Percentiles rank a stretch among this genome's conserved stretches.
Conservation (phyloP, 768 basidiomycete species). For the Kwoniella mangroviensis region DNA sequence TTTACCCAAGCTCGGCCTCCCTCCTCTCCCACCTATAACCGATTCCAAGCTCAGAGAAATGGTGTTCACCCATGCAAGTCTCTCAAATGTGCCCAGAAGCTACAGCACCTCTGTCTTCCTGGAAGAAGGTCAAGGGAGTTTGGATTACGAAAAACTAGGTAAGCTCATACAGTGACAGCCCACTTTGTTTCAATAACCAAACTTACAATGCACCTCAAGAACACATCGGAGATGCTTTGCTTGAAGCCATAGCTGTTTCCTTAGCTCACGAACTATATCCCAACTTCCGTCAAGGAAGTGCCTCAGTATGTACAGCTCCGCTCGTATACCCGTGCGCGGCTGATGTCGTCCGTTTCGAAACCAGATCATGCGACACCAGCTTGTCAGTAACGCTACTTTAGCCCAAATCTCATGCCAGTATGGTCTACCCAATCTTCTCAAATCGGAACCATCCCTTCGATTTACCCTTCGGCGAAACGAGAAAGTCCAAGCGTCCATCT, state of each 20-base stretch:
- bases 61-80: conserved; percentile 30
- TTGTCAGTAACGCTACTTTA: conserved; percentile 40
- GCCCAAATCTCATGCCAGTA: conserved; percentile 41
- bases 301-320: conserved; percentile 7
- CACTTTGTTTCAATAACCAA: not conserved
- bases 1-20: conserved; percentile 14
- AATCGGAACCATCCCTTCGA: not conserved
- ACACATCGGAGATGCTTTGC: conserved; percentile 27
- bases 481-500: conserved; percentile 40
- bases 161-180: not conserved
- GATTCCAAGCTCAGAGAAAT: conserved; percentile 1
- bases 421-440: conserved; percentile 29
- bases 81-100: not conserved
- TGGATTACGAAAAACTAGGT: conserved; percentile 27
- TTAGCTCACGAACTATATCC: conserved; percentile 21
- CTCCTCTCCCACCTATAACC: conserved; percentile 25
- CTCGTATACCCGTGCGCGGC: not conserved
- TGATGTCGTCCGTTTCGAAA: not conserved
- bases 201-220: not conserved
- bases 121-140: not conserved
- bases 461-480: conserved; percentile 8
- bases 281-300: conserved; percentile 23
- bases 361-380: conserved; percentile 36
- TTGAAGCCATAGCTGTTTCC: conserved; percentile 13
- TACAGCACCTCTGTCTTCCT: conserved; percentile 15